phyloP scores from a whole-genome alignment of 108 stramenopile species.

The Nitzschia putrida region DNA sequence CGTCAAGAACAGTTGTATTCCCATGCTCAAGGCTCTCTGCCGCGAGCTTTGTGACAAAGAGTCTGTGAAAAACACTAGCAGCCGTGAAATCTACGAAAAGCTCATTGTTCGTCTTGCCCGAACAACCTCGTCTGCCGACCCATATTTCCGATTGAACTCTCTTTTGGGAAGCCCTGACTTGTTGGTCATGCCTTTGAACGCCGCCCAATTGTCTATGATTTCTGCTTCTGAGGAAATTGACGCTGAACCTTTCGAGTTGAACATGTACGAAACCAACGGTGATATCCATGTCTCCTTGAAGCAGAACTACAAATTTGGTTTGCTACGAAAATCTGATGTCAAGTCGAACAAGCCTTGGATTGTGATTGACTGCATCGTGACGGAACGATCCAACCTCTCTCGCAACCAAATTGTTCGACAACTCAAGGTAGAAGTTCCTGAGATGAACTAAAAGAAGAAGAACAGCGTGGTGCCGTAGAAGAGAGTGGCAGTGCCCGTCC shows the following conservation, averaged over 20 bases:
- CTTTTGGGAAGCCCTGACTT: slow-evolving; percentile 50
- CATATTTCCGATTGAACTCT: slow-evolving; percentile 44
- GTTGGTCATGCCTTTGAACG: slow-evolving; percentile 21
- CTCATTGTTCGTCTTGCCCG: slow-evolving; percentile 30
- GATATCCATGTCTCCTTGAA: slow-evolving; percentile 62
- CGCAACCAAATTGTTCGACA: slow-evolving; percentile 53
- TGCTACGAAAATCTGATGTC: slow-evolving; percentile 64
- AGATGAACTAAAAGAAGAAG: slow-evolving; percentile 5
- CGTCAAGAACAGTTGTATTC: slow-evolving; percentile 25
- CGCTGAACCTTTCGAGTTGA: slow-evolving; percentile 47
- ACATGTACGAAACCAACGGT: slow-evolving; percentile 60
- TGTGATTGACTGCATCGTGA: slow-evolving; percentile 49
- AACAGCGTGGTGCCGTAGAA: background rate
- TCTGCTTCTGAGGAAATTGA: background rate
- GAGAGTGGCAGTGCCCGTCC: background rate
- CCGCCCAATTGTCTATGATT: background rate
- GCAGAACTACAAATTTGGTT: slow-evolving; percentile 53
- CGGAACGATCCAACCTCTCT: slow-evolving; percentile 74
- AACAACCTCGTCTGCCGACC: slow-evolving; percentile 35
- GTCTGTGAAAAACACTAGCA: slow-evolving; percentile 8
- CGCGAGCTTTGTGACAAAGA: slow-evolving; percentile 35
- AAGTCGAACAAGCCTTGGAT: slow-evolving; percentile 63
- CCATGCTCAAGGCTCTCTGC: slow-evolving; percentile 35
- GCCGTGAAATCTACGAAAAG: slow-evolving; percentile 30
- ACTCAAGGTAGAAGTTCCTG: slow-evolving; percentile 33